Evolutionary conservation across 2,329 filamentous ascomycete genomes (phyloP), one percentile per base, ranked within the genome.

Genomic region (Fusarium sp.): DNA sequence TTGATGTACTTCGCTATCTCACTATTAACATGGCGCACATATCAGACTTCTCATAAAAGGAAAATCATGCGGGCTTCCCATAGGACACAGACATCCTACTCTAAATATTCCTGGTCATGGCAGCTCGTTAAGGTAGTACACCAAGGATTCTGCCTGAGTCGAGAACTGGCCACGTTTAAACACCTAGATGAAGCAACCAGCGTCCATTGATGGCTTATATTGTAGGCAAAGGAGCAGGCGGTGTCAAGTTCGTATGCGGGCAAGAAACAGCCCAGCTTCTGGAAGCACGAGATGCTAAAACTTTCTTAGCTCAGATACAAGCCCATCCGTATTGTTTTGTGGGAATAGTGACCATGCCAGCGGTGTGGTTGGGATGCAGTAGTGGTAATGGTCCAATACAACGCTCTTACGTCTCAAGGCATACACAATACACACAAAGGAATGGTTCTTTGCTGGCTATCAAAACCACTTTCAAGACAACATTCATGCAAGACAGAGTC

Each of bases 1-100:
- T 33, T 30, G 23, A 42, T 51, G 61, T 42, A 51, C 15, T 45
- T 54, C 47, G 41, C 20, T 41, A 50, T 62, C 30, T 61, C 34
- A 20, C 23, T 40, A 42, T 38, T 20, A 37, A 53, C 36, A 49
- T 47, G 26, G 30, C 23, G 23, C 18, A 33, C 33, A 30, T 30
- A 37, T 55, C 41, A 36, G 16, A 28, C 26, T 40, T 40, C 31
- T 30, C 37, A 36, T 26, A 50, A 23, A 60, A 33, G 26, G 37
- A 38, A 40, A 31, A 26, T 38, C 20, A 41, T 51, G 38, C 51
- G 30, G 50, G 16, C 13, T 23, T 6, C 34, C 34, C 23, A 15
- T 34, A 18, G 36, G 23, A 28, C 46, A 62, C 46, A 62, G 23
- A 8, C 18, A 36, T 49, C 28, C n/a, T 47, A 41, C 33, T 13